phyloP scores from a whole-genome alignment of 306 rosid species.

The Rosa persica region DNA sequence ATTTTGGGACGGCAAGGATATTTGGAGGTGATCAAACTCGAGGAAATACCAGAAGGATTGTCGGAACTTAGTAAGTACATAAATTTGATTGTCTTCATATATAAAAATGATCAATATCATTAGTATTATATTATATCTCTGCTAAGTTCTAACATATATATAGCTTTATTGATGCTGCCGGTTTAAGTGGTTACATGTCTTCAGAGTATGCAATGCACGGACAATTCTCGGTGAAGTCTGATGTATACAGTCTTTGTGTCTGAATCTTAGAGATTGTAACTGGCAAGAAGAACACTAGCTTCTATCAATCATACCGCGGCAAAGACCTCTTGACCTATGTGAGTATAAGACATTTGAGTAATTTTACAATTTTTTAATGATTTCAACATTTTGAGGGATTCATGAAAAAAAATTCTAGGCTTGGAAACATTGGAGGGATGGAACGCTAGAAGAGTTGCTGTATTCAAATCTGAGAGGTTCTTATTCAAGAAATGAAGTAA shows the following conservation, averaged over 20 bases:
- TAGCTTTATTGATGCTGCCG: background rate
- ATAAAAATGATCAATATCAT: background rate
- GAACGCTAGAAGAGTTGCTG: slow-evolving; percentile 17
- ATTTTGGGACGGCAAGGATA: slow-evolving; percentile 35
- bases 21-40: slow-evolving; percentile 29
- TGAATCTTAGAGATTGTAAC: slow-evolving; percentile 27
- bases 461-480: slow-evolving; percentile 21
- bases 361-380: background rate
- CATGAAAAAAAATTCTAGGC: slow-evolving; percentile 2
- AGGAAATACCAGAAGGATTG: slow-evolving; percentile 15
- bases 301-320: slow-evolving; percentile 16
- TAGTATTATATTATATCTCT: background rate
- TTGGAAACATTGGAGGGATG: slow-evolving; percentile 37
- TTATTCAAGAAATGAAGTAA: slow-evolving; percentile 29
- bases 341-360: background rate
- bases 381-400: background rate
- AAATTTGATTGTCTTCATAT: background rate
- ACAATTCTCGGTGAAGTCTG: slow-evolving; percentile 23
- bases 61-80: slow-evolving; percentile 22
- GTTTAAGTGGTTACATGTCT: slow-evolving; percentile 30
- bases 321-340: slow-evolving; percentile 30
- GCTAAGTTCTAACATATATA: background rate
- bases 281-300: slow-evolving; percentile 23
- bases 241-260: slow-evolving; percentile 30
- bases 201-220: slow-evolving; percentile 30